A percentile compares a stretch with the other conserved stretches of the same genome.
phyloP scores from a whole-genome alignment of 371 early-diverging fungal genomes.

The Mortierella sp. region DNA sequence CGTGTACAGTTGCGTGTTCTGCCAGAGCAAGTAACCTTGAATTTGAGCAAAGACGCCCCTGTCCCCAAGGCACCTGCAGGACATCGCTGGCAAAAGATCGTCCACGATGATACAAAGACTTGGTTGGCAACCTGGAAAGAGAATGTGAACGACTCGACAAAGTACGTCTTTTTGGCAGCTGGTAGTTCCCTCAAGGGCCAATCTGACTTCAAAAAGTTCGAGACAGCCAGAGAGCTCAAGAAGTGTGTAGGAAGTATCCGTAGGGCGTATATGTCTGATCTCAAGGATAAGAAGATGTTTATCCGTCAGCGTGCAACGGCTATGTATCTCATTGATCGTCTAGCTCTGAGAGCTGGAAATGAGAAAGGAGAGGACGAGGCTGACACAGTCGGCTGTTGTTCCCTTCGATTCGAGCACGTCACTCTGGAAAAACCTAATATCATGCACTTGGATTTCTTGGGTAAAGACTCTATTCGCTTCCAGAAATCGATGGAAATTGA shows the following conservation, averaged over 20 bases:
- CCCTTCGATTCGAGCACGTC: conserved; percentile 94
- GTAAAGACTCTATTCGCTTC: conserved; percentile 98
- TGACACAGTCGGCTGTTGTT: conserved; percentile 99
- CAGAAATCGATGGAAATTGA: conserved; percentile 89
- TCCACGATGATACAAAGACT: conserved; percentile 92
- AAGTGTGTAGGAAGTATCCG: conserved; percentile 84
- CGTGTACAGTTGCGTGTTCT: conserved; percentile 75
- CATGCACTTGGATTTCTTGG: conserved; percentile 95
- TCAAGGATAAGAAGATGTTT: conserved; percentile 81
- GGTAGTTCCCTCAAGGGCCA: conserved; percentile 94
- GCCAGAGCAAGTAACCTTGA: conserved; percentile 95
- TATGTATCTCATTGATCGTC: conserved; percentile 94
- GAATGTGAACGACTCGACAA: conserved; percentile 90
- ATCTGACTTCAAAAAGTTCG: conserved; percentile 96
- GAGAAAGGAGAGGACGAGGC: conserved; percentile 98
- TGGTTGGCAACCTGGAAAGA: conserved; percentile 99
- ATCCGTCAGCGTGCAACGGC: conserved; percentile 95
- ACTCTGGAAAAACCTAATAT: conserved; percentile 80
- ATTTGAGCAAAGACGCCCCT: conserved; percentile 83
- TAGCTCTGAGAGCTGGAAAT: conserved; percentile 97
- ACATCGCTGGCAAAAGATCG: conserved; percentile 89
- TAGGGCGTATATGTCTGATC: conserved; percentile 77
- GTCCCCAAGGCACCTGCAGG: conserved; percentile 91
- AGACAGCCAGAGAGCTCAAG: conserved; percentile 93
- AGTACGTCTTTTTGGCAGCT: conserved; percentile 96